phyloP scores from a whole-genome alignment of 1,139 yeast genomes.

The Meyerozyma carpophila region DNA sequence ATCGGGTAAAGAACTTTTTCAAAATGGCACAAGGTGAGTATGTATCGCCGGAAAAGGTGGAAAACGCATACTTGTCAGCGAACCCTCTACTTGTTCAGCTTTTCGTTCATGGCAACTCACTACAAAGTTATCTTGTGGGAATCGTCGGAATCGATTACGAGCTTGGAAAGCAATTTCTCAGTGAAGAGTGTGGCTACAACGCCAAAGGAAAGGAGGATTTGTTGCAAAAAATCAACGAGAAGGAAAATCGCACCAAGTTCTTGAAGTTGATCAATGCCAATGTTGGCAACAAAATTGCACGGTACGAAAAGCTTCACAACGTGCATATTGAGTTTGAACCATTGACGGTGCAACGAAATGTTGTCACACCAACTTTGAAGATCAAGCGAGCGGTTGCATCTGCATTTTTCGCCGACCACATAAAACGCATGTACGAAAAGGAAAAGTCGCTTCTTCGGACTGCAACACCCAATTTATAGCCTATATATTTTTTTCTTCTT shows the following conservation, averaged over 20 bases:
- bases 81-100: conserved; percentile 31
- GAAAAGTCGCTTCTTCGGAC: conserved; percentile 9
- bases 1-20: conserved; percentile 40
- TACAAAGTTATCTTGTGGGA: conserved; percentile 56
- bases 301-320: conserved; percentile 36
- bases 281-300: conserved; percentile 20
- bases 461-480: background rate
- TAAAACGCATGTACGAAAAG: conserved; percentile 11
- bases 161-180: background rate
- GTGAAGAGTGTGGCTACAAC: background rate
- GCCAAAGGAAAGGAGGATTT: conserved; percentile 1
- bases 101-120: conserved; percentile 57
- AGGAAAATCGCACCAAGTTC: conserved; percentile 19
- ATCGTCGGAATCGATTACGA: conserved; percentile 47
- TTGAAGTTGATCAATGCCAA: conserved; percentile 24
- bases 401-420: conserved; percentile 19
- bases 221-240: conserved; percentile 16
- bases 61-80: conserved; percentile 29
- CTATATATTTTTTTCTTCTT: background rate
- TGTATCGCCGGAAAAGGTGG: conserved; percentile 39
- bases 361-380: conserved; percentile 39
- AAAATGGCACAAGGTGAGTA: conserved; percentile 43
- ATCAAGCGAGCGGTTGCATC: conserved; percentile 34
- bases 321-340: conserved; percentile 33
- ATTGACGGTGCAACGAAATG: conserved; percentile 31